Evolutionary conservation across 2,329 filamentous ascomycete genomes (phyloP).

Genomic region (Neoarthrinium moseri): DNA sequence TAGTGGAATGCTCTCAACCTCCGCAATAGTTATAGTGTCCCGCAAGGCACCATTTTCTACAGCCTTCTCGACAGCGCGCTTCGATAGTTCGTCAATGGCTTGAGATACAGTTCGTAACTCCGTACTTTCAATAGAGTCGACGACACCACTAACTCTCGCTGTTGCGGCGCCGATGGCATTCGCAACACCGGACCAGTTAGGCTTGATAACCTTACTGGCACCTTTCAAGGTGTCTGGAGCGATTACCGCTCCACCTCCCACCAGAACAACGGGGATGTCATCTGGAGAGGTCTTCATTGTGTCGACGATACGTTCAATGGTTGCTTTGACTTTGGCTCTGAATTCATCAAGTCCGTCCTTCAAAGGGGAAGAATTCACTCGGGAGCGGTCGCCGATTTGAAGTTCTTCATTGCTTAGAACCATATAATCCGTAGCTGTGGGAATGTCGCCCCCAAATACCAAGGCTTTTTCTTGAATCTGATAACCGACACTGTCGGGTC

Average conservation of each 20-base stretch:
- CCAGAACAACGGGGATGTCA: constrained; percentile 54
- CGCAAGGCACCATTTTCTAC: constrained; percentile 40
- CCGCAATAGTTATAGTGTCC: constrained; percentile 41
- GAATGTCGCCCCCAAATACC: constrained; percentile 51
- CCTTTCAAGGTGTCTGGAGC: constrained; percentile 49
- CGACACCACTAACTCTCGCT: constrained; percentile 51
- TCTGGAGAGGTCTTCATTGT: constrained; percentile 58
- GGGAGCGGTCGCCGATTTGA: constrained; percentile 35
- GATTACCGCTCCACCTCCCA: constrained; percentile 59
- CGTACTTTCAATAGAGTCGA: constrained; percentile 46
- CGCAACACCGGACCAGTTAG: constrained; percentile 53
- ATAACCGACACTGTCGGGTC: constrained; percentile 58
- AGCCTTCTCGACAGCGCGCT: constrained; percentile 38
- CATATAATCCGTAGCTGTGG: constrained; percentile 56
- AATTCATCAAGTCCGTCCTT: constrained; percentile 35
- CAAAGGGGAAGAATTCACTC: constrained; percentile 15
- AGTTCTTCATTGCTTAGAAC: constrained; percentile 27
- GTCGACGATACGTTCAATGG: constrained; percentile 56
- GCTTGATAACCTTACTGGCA: constrained; percentile 50
- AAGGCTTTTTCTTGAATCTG: constrained; percentile 48
- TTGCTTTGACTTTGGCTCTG: constrained; percentile 41
- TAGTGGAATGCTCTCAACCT: constrained; percentile 50
- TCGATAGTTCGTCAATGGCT: constrained; percentile 29
- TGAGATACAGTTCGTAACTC: constrained; percentile 31
- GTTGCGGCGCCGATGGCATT: constrained; percentile 64